Conservation (phyloP, 371 early-diverging fungal species). For the Dichotomocladium elegans region DNA sequence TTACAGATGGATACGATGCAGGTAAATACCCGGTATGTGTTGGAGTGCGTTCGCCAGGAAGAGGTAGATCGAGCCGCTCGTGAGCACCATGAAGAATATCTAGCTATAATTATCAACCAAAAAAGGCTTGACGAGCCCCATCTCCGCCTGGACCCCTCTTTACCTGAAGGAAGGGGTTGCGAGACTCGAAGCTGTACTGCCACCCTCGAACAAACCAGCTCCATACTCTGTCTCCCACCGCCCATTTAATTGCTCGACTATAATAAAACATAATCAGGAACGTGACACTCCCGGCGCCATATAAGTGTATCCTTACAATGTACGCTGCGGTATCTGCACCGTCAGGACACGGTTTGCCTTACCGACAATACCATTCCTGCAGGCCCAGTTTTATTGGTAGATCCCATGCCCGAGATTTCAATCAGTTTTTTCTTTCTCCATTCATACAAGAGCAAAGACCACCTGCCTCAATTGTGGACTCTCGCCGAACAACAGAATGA, state of each 20-base stretch:
- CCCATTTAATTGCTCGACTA: conserved; percentile 13
- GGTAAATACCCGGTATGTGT: conserved; percentile 38
- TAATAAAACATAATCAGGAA: neutral
- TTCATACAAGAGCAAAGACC: neutral
- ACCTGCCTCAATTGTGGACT: conserved; percentile 32
- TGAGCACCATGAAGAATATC: conserved; percentile 34
- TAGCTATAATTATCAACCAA: neutral
- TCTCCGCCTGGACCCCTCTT: no score
- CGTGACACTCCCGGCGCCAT: neutral
- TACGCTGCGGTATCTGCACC: conserved; percentile 11
- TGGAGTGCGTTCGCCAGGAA: conserved; percentile 33
- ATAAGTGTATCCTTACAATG: conserved; percentile 17
- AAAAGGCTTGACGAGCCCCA: no score
- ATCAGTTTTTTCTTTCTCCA: neutral
- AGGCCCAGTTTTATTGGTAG: neutral
- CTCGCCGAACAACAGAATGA: conserved; percentile 39
- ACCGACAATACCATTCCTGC: conserved; percentile 35
- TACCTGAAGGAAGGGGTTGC: conserved; percentile 49
- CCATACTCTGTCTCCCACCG: conserved; percentile 20
- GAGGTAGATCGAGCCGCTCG: conserved; percentile 18
- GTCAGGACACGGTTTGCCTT: conserved; percentile 24
- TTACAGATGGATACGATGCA: conserved; percentile 32
- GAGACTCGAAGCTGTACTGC: conserved; percentile 42
- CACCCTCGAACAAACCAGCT: conserved; percentile 19
- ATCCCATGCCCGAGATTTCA: no score